These are phyloP conservation scores for Haplographium delicatum DNA, from an alignment of 495 filamentous ascomycete species.

Conservation along the genomic window DNA sequence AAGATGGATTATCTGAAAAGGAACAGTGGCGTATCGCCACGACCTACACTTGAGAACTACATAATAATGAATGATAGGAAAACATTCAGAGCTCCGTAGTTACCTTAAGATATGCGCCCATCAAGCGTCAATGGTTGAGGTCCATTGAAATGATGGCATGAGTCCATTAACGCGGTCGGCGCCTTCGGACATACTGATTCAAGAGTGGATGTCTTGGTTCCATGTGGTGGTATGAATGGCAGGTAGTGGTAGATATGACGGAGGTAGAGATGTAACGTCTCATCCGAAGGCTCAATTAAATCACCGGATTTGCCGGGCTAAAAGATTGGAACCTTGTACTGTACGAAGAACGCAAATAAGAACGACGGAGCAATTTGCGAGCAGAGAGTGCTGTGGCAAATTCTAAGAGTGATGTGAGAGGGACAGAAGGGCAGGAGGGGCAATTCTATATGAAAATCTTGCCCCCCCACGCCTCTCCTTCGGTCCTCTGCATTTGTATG, in stretches of 20 bases:
- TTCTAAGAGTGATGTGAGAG: not conserved
- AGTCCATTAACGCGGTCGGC: not conserved
- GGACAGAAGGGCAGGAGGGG: no score
- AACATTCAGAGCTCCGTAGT: not conserved
- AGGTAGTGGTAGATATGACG: not conserved
- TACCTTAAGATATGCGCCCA: constrained; percentile 3
- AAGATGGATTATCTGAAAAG: constrained; percentile 47
- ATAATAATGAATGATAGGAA: constrained; percentile 14
- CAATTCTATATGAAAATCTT: no score
- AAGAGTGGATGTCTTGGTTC: constrained; percentile 6
- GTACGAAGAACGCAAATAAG: no score
- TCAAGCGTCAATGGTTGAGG: not conserved
- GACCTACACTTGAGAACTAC: constrained; percentile 8
- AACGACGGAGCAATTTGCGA: not conserved
- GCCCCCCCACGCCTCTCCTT: no score
- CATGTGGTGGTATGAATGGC: not conserved
- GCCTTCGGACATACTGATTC: not conserved
- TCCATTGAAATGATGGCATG: constrained; percentile 5
- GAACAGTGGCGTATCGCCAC: not conserved
- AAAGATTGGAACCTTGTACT: not conserved
- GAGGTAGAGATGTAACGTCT: constrained; percentile 18
- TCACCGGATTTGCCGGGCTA: constrained; percentile 8
- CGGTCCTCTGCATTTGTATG: no score
- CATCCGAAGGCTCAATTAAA: constrained; percentile 4
- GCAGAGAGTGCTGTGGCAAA: not conserved